Evolutionary conservation across 192 early-diverging fungal genomes (phyloP).

Genomic region (Backusella sp.): DNA sequence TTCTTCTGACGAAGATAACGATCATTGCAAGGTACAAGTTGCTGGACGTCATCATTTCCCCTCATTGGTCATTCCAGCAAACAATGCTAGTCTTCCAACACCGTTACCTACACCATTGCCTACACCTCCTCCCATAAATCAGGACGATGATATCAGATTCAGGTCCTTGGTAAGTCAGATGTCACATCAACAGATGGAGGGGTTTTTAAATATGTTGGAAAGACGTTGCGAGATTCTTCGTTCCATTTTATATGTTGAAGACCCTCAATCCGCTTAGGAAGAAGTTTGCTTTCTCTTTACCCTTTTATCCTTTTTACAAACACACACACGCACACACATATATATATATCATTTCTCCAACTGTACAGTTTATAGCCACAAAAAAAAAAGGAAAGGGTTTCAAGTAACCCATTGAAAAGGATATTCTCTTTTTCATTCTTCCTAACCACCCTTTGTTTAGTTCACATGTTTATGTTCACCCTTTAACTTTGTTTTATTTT

Average conservation of each 20-base stretch:
- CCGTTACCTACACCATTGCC: neutral
- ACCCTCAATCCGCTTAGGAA: neutral
- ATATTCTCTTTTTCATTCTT: neutral
- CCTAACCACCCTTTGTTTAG: neutral
- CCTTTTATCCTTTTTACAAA: neutral
- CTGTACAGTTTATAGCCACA: neutral
- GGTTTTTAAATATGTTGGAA: conserved; percentile 52
- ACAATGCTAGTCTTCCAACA: neutral
- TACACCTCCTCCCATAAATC: neutral
- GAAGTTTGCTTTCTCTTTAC: neutral
- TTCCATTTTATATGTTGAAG: conserved; percentile 13
- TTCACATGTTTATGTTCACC: neutral
- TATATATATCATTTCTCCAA: neutral
- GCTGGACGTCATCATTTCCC: neutral
- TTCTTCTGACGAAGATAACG: conserved; percentile 8
- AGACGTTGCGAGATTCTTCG: conserved; percentile 49
- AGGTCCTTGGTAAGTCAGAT: conserved; percentile 31
- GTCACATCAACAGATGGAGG: conserved; percentile 52
- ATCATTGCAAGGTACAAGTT: neutral
- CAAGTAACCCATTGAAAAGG: neutral
- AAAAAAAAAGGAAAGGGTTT: neutral
- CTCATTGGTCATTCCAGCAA: conserved; percentile 1
- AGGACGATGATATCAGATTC: conserved; percentile 32
- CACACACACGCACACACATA: neutral
- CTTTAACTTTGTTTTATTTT: neutral